Base-by-base conservation (phyloP, 257 asterid genomes). In the Perilla frutescens region DNA sequence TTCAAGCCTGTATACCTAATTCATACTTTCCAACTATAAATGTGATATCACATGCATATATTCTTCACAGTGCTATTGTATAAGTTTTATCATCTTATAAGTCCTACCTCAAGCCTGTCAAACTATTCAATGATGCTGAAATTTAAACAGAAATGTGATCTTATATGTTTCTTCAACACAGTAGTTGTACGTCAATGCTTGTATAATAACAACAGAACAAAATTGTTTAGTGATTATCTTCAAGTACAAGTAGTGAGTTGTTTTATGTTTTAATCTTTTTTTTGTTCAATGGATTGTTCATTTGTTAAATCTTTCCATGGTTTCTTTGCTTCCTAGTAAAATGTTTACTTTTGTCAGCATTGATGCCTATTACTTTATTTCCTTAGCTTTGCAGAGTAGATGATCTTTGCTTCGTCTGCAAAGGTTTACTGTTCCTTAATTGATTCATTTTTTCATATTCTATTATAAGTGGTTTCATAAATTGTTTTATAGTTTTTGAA, bases 381-480 rank as follows among this genome's bases (percentile, higher is more conserved):
- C 14, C 59, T 37, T 47, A 55, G 51, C 40, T 53, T 39, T 54
- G 66, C 66, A 41, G 54, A 39, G 32, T 36, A 34, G 7, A 67
- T 15, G 51, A 50, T 48, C 36, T 37, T 68, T 68, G 49, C 50
- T 14, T 62, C 67, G 62, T 56, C 45, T 72, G 4, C 72, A 58
- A 32, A 36, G 34, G 51, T 49, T 9, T 32, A 47, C 14, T 53
- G 11, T 66, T 57, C 69, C 36, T 58, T 26, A 20, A 2, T 57
- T 65, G 15, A 7, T n/a, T 41, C 8, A 7, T 9, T 26, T 8
- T 47, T 75, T 34, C 13, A 36, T 62, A 12, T 20, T 20, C 45
- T 36, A 47, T 55, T 8, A 32, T 13, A 48, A 20, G 34, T 20
- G 2, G 47, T 63, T 32, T 7, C 7, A 66, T 59, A 31, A 48